Evolutionary conservation across 768 basidiomycete species (phyloP), one percentile per base, ranked within the genome.

Genomic region (Phlegmacium glaucopus): DNA sequence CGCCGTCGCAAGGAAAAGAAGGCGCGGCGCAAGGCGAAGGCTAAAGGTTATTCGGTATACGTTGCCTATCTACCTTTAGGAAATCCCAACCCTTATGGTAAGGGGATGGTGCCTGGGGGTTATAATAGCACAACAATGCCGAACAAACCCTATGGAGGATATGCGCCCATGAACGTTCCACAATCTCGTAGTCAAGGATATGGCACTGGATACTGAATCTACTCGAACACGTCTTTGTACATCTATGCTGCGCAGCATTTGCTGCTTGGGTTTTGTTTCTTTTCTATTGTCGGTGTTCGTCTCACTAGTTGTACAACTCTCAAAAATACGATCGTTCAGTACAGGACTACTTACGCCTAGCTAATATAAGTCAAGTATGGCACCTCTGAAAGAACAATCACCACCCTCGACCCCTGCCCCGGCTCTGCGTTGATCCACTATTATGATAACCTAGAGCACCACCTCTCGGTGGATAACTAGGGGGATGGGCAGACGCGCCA

Each of bases 1-100:
- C 73, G 75, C 54, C 77, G 76, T 52, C 73, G 73, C 53, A 82
- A 72, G 67, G 84, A 87, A 60, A 85, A 76, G 74, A 84, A 79
- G 60, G 67, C 74, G 39, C 76, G 75, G 58, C 75, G 69, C 57
- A 80, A 76, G 61, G 78, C 76, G 35, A 82, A 72, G 59, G 79
- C 79, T 54, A 83, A 75, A 64, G 75, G 72, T 45, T 90, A 87
- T 60, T 57, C 78, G 2, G 62, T 90, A 30, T 89, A 82, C 60
- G 56, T 90, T 43, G 73, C 71, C 9, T 87, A 75, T 58, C 51
- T 81, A 5, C 62, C 66, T 42, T 43, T 46, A 37, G 46, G 46
- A 4, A 30, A 52, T 38, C 46, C 47, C 26, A 25, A 41, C 16
- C 40, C 50, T 25, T 47, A 44, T 29, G 27, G 43, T n/a, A 25